Percentiles rank a stretch among this genome's conserved stretches.
Evolutionary conservation across 805 yeast species (phyloP).

Genomic region (Candida sithepensis): DNA sequence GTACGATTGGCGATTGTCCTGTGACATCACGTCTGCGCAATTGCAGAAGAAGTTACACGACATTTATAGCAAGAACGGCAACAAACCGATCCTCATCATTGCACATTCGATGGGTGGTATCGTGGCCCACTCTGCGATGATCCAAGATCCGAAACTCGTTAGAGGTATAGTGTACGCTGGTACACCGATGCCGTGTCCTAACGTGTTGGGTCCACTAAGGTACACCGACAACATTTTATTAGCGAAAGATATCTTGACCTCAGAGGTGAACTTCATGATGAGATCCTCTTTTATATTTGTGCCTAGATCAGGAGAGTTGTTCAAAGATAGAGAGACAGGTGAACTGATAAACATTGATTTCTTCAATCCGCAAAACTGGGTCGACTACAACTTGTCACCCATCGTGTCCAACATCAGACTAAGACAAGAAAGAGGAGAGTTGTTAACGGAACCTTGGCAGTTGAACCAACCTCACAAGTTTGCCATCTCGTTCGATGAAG

Average conservation of each 20-base stretch:
- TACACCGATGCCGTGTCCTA: slow-evolving; percentile 78
- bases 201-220: slow-evolving; percentile 81
- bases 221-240: slow-evolving; percentile 77
- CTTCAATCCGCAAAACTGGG: slow-evolving; percentile 81
- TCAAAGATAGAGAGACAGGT: slow-evolving; percentile 57
- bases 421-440: slow-evolving; percentile 26
- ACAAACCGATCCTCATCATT: slow-evolving; percentile 63
- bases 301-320: slow-evolving; percentile 73
- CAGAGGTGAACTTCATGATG: slow-evolving; percentile 85
- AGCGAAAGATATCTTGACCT: slow-evolving; percentile 69
- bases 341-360: slow-evolving; percentile 65
- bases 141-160: slow-evolving; percentile 60
- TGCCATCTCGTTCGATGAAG: slow-evolving; percentile 47
- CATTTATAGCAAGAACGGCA: slow-evolving; percentile 42
- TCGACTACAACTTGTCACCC: slow-evolving; percentile 69
- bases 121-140: slow-evolving; percentile 76
- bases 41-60: slow-evolving; percentile 45
- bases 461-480: slow-evolving; percentile 28
- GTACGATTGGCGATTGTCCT: slow-evolving; percentile 89
- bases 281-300: slow-evolving; percentile 76
- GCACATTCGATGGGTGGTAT: slow-evolving; percentile 97
- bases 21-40: slow-evolving; percentile 49
- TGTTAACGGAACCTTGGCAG: slow-evolving; percentile 8
- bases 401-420: slow-evolving; percentile 45
- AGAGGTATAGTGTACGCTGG: slow-evolving; percentile 81